Evolutionary conservation across 164 flowering plant genomes (phyloP), one percentile per base, ranked within the genome.

Genomic region (Litsea cubeba): DNA sequence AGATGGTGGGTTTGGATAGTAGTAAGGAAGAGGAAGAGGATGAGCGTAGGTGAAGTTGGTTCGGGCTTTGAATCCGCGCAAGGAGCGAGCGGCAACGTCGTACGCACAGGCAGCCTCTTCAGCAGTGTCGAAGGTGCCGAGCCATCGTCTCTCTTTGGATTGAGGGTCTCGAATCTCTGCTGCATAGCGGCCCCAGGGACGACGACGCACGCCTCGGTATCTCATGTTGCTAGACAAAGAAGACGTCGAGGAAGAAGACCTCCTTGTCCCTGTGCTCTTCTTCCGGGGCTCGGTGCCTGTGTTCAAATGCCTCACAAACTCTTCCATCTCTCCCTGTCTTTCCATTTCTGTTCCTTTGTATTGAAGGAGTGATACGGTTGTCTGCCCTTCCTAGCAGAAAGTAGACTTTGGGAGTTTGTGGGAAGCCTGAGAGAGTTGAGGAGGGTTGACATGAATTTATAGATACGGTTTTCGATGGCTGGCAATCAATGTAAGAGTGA

Each of bases 121-220:
- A 0, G 98, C 98, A 3, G 98, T 94, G 85, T 94, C 98, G 74
- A 94, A 94, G 8, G 98, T 94, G 2, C 98, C 98, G 0, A 94
- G 83, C 98, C 98, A 94, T 18, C 95, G 85, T 71, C 98, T 22
- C 73, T 94, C 98, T 74, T 94, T 94, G 1, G 94, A 86, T 75
- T 82, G 88, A 1, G 98, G 97, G 80, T 94, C 98, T 4, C 98
- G 49, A 49, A 94, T 94, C 82, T 94, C 98, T 0, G 98, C 98
- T 0, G 98, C 98, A 72, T 89, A 94, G 0, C 98, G 90, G 10
- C 98, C 98, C 98, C 98, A 94, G 0, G 98, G 98, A 46, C 98
- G 85, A 35, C 97, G 90, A 0, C 98, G 88, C 0, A 94, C 98
- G 0, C 98, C 98, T 4, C 97, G 87, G 88, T 94, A 94, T 66